A percentile compares a stretch with the other conserved stretches of the same genome.
Conservation (phyloP, 345 rosid species). For the Arabidopsis suecica region DNA sequence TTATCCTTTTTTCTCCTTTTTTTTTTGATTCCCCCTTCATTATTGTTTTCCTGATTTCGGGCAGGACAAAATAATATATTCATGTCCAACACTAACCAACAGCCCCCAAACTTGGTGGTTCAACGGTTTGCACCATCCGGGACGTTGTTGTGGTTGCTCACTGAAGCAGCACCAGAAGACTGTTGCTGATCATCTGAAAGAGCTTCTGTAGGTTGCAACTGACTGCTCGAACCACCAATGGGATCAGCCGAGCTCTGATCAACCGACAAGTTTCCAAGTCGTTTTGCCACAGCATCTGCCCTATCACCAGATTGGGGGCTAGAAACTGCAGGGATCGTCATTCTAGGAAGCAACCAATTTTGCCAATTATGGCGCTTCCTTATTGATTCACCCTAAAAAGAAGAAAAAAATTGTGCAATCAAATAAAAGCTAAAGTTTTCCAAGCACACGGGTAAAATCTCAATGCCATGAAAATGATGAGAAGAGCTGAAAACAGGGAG, state of each 20-base stretch:
- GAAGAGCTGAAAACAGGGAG: neutral
- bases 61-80: slow-evolving; percentile 44
- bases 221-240: slow-evolving; percentile 40
- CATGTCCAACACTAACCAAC: slow-evolving; percentile 39
- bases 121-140: slow-evolving; percentile 39
- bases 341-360: slow-evolving; percentile 53
- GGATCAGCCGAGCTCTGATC: slow-evolving; percentile 27
- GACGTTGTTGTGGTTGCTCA: slow-evolving; percentile 27
- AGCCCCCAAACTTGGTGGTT: slow-evolving; percentile 34
- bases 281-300: slow-evolving; percentile 26
- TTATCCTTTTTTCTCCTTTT: slow-evolving; percentile 10
- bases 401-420: neutral
- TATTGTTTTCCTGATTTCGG: slow-evolving; percentile 40
- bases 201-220: slow-evolving; percentile 28
- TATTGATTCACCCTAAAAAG: slow-evolving; percentile 68
- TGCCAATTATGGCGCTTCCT: slow-evolving; percentile 75
- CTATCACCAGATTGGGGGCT: slow-evolving; percentile 28
- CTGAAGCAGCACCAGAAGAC: slow-evolving; percentile 8
- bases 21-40: slow-evolving; percentile 28
- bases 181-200: slow-evolving; percentile 32
- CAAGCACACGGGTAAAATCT: slow-evolving; percentile 9
- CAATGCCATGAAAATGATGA: neutral
- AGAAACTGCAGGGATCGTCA: slow-evolving; percentile 1
- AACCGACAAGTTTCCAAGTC: slow-evolving; percentile 26
- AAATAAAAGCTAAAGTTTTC: neutral